A percentile compares a stretch with the other conserved stretches of the same genome.
Conservation (phyloP, 2,329 filamentous ascomycete species). For the Pseudomassariella vexata region DNA sequence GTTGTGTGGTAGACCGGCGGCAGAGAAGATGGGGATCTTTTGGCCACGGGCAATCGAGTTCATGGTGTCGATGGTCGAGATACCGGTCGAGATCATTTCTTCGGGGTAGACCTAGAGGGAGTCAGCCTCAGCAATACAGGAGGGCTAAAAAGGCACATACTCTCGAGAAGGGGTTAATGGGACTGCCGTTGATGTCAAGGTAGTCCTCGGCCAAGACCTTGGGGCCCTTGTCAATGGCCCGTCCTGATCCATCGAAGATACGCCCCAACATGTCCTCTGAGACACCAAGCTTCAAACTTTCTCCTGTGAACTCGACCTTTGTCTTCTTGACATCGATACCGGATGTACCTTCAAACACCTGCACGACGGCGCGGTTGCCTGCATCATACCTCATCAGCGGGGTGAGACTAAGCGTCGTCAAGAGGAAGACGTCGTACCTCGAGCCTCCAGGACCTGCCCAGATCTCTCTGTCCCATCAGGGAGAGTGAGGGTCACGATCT, state of each 20-base stretch:
- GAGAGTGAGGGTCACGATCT: slow-evolving; percentile 93
- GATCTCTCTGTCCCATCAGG: slow-evolving; percentile 91
- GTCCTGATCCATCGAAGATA: slow-evolving; percentile 96
- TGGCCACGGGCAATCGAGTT: slow-evolving; percentile 96
- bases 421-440: slow-evolving; percentile 65
- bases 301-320: slow-evolving; percentile 92
- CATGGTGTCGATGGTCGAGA: slow-evolving; percentile 98
- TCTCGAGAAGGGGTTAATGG: slow-evolving; percentile 96
- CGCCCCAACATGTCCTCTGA: slow-evolving; percentile 99
- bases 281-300: slow-evolving; percentile 97
- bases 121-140: slow-evolving; percentile 9
- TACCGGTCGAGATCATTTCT: slow-evolving; percentile 99
- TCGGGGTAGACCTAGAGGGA: slow-evolving; percentile 80
- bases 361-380: slow-evolving; percentile 93
- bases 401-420: no score
- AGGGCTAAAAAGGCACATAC: slow-evolving; percentile 43
- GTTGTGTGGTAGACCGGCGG: slow-evolving; percentile 96
- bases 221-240: slow-evolving; percentile 97
- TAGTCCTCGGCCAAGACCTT: slow-evolving; percentile 98
- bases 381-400: no score
- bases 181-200: slow-evolving; percentile 96
- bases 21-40: slow-evolving; percentile 99
- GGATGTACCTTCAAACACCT: slow-evolving; percentile 95
- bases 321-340: slow-evolving; percentile 99
- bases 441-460: slow-evolving; percentile 93